A percentile compares a stretch with the other conserved stretches of the same genome.
Evolutionary conservation across 768 basidiomycete genomes (phyloP).

Genomic region (Termitomyces titanicus): DNA sequence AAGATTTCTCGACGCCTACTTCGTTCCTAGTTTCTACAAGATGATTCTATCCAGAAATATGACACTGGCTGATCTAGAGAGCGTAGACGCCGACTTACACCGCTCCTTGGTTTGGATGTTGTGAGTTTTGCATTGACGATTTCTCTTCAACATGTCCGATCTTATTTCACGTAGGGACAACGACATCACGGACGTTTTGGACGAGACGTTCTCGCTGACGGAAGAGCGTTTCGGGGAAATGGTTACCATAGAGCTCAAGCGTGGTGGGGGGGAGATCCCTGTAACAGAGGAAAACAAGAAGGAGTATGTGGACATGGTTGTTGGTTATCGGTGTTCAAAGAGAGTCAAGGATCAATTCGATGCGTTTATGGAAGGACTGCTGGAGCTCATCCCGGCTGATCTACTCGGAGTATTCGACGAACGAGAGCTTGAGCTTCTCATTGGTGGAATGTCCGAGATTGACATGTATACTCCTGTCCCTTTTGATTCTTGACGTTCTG

Average conservation of each 20-base stretch:
- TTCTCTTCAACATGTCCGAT: background rate
- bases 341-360: conserved; percentile 83
- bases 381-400: conserved; percentile 81
- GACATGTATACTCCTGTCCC: conserved; percentile 57
- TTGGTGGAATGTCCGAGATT: conserved; percentile 92
- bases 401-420: conserved; percentile 90
- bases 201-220: conserved; percentile 68
- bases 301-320: conserved; percentile 74
- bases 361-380: conserved; percentile 82
- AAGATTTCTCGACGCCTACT: conserved; percentile 76
- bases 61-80: conserved; percentile 61
- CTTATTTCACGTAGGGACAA: conserved; percentile 52
- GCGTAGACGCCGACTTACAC: conserved; percentile 65
- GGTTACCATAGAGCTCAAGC: conserved; percentile 62
- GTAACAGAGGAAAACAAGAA: conserved; percentile 78
- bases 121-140: conserved; percentile 33
- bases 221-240: conserved; percentile 77
- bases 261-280: conserved; percentile 53
- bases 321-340: conserved; percentile 78
- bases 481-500: background rate
- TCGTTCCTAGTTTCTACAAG: conserved; percentile 80
- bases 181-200: conserved; percentile 70
- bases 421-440: conserved; percentile 82
- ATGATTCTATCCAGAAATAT: conserved; percentile 65
- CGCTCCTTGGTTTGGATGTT: conserved; percentile 74